Evolutionary conservation across 129 eudicot species (phyloP), one percentile per base, ranked within the genome.

Genomic region (Artemisia argyi): DNA sequence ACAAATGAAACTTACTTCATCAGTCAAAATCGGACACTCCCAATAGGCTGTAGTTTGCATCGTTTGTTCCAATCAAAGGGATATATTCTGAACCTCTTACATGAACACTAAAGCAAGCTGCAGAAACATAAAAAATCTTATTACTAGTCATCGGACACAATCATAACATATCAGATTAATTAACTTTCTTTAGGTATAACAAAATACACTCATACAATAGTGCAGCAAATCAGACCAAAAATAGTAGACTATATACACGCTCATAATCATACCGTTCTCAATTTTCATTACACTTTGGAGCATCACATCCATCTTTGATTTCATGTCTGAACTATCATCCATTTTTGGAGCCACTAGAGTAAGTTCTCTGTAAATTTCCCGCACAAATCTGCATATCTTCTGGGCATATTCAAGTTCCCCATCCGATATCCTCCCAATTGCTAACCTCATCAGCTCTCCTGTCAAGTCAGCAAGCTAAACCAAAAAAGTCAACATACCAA

Each of bases 381-480:
- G 97, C 75, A 84, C 99, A 84, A 94, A 94, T 52, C 83, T 85
- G 85, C 99, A 94, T 64, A 94, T 94, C 76, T 80, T 88, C 77
- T 90, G 82, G 20, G 99, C 99, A 88, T 82, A 90, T 26, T 86
- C 93, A 67, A 88, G 78, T 81, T 94, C 99, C 7, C 98, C 98
- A 62, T 90, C 99, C 11, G 99, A 94, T 78, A 94, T 85, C 69
- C 94, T 82, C 65, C 97, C 90, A 63, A 90, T 90, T 20, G 99
- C 99, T 71, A 94, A 77, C 88, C 99, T 90, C 99, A 94, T 94
- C 73, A 94, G 77, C 85, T 94, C 99, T 28, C 99, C 99, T 1
- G 99, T 94, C 83, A 94, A 86, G 78, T 94, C 99, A 0, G 99
- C 93, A 66, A 94, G 89, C 99, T 94, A 82, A 57, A 76, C 70